Base-by-base conservation (phyloP, 164 flowering plant genomes). In the Tetracentron sinense region DNA sequence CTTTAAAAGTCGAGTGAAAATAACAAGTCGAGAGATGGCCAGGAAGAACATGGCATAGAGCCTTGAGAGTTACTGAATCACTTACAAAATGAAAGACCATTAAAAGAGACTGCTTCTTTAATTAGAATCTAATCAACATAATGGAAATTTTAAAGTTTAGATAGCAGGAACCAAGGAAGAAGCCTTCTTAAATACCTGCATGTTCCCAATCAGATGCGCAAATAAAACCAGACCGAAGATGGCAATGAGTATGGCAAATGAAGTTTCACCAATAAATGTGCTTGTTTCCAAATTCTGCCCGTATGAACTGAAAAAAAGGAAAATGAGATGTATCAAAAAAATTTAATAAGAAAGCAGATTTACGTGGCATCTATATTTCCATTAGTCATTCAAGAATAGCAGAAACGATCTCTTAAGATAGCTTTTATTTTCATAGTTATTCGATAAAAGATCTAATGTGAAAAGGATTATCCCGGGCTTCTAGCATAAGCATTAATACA, bases 201-300 rank as follows among this genome's bases (percentile, higher is more conserved):
- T 89, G 71, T 94, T 94, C 54, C 98, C 97, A 65, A 94, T 94
- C 62, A 94, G 76, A 72, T 83, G 97, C 11, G 98, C 87, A 79
- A 91, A 91, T 58, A 94, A 75, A 69, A 94, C 92, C 26, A 91
- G 86, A 60, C 97, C 98, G 68, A 86, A 25, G 31, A 89, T 94
- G 54, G 90, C 90, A 66, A 94, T 91, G 57, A 89, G 84, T 44
- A 91, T 88, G 31, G 95, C 83, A 74, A 94, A 89, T 42, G 77
- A 58, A 16, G 97, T 94, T 78, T 94, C 97, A 70, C 88, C 91
- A 51, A 94, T 81, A 70, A 74, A 91, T 27, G 90, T 87, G 83
- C 86, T 94, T 54, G 98, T 84, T 38, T 66, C 16, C 73, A 91
- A 73, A 71, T 75, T 88, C 75, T 94, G 97, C 57, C 96, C 98